A percentile compares a stretch with the other conserved stretches of the same genome.
phyloP scores from a whole-genome alignment of 2,329 filamentous ascomycete species.

The Cordyceps javanica region DNA sequence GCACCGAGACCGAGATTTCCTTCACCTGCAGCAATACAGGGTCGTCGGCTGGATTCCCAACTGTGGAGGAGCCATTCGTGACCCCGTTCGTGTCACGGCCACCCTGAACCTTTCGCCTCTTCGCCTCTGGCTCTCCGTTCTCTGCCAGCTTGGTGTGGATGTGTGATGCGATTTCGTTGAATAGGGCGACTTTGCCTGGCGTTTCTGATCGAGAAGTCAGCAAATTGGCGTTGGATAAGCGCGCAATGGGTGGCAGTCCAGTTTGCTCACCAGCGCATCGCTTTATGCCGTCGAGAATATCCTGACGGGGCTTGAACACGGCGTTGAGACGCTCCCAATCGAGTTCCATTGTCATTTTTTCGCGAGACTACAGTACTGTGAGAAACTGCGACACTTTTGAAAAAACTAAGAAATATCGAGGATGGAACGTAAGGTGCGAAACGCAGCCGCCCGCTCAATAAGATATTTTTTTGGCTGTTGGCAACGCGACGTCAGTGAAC shows the following conservation, averaged over 20 bases:
- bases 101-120: conserved; percentile 47
- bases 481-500: conserved; percentile 9
- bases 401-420: background rate
- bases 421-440: background rate
- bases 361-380: background rate
- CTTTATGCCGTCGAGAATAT: conserved; percentile 49
- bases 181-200: conserved; percentile 42
- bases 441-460: background rate
- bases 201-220: conserved; percentile 35
- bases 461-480: background rate
- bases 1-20: conserved; percentile 61
- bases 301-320: conserved; percentile 50
- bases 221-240: background rate
- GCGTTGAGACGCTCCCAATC: conserved; percentile 43
- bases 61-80: conserved; percentile 19
- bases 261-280: conserved; percentile 42
- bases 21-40: conserved; percentile 53
- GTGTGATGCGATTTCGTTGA: conserved; percentile 50
- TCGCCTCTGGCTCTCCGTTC: conserved; percentile 41
- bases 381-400: background rate
- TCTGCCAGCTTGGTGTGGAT: conserved; percentile 39
- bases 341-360: conserved; percentile 37
- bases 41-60: conserved; percentile 40
- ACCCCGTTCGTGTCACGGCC: conserved; percentile 15
- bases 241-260: background rate